Percentiles rank a stretch among this genome's conserved stretches.
These are phyloP conservation scores for Thalassiosira gravida DNA, from an alignment of 352 stramenopile species.

Conservation along the genomic window DNA sequence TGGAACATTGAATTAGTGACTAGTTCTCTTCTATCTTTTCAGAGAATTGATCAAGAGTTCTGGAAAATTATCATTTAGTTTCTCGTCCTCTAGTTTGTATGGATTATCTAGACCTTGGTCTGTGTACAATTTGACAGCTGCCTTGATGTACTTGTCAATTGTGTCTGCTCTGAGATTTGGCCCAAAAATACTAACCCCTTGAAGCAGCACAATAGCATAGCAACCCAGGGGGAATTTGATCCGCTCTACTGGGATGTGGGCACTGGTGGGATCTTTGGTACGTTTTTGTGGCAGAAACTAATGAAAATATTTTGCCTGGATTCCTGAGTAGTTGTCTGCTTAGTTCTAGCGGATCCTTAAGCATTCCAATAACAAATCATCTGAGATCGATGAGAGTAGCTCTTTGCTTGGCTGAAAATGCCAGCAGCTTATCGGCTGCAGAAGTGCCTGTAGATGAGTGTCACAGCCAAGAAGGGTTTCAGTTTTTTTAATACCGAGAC, in stretches of 20 bases:
- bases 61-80: neutral
- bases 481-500: slow-evolving; percentile 32
- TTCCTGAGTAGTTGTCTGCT: slow-evolving; percentile 16
- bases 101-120: neutral
- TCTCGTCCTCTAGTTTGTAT: no score
- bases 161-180: slow-evolving; percentile 9
- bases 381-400: slow-evolving; percentile 35
- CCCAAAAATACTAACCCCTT: slow-evolving; percentile 20
- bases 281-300: slow-evolving; percentile 9
- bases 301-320: slow-evolving; percentile 32
- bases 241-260: neutral
- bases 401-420: slow-evolving; percentile 36
- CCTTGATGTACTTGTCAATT: slow-evolving; percentile 10
- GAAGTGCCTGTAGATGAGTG: slow-evolving; percentile 32
- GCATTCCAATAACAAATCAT: slow-evolving; percentile 25
- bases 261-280: neutral
- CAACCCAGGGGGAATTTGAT: slow-evolving; percentile 37
- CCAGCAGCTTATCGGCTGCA: slow-evolving; percentile 21
- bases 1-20: slow-evolving; percentile 26
- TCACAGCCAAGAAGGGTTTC: slow-evolving; percentile 13
- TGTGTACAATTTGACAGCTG: slow-evolving; percentile 9
- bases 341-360: slow-evolving; percentile 28
- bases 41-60: slow-evolving; percentile 3
- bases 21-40: slow-evolving; percentile 20
- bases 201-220: slow-evolving; percentile 24